A percentile compares a stretch with the other conserved stretches of the same genome.
phyloP scores from a whole-genome alignment of 2,329 filamentous ascomycete species.

The Penicillium sclerotigenum region DNA sequence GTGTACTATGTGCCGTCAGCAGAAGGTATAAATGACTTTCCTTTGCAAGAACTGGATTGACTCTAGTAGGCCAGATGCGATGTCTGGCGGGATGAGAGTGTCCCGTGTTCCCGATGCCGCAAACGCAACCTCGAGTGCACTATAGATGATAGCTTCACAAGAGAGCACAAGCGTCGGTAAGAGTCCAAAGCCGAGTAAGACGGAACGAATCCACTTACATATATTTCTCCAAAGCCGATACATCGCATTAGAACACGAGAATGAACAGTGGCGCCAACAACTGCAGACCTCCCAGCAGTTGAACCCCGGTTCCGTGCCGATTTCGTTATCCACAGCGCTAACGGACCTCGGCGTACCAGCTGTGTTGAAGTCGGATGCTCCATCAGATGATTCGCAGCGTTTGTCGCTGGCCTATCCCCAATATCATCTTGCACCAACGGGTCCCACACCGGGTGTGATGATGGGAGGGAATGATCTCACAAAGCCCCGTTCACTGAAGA shows the following conservation, averaged over 20 bases:
- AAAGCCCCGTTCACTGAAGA: slow-evolving; percentile 30
- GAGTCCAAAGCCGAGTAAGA: not conserved
- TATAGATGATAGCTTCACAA: slow-evolving; percentile 43
- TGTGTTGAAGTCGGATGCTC: slow-evolving; percentile 1
- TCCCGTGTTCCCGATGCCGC: slow-evolving; percentile 40
- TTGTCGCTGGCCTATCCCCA: slow-evolving; percentile 20
- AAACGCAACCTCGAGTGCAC: slow-evolving; percentile 38
- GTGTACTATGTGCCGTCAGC: slow-evolving; percentile 45
- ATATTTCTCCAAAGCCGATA: slow-evolving; percentile 29
- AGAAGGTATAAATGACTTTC: slow-evolving; percentile 34
- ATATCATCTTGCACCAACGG: slow-evolving; percentile 19
- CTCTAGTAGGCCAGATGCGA: slow-evolving; percentile 39
- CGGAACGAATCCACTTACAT: not conserved
- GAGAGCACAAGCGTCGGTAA: slow-evolving; percentile 44
- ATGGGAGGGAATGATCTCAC: slow-evolving; percentile 24
- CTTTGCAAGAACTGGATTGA: not conserved
- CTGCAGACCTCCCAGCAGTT: slow-evolving; percentile 28
- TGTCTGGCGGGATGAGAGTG: slow-evolving; percentile 34
- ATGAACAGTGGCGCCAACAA: slow-evolving; percentile 36
- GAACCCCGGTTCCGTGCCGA: slow-evolving; percentile 23
- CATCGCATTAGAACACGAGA: slow-evolving; percentile 39
- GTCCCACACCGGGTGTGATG: slow-evolving; percentile 12
- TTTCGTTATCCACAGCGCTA: slow-evolving; percentile 31
- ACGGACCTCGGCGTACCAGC: slow-evolving; percentile 31
- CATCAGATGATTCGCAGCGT: slow-evolving; percentile 3